Conservation (phyloP, 2,329 filamentous ascomycete species). For the Diaporthe citrichinensis region DNA sequence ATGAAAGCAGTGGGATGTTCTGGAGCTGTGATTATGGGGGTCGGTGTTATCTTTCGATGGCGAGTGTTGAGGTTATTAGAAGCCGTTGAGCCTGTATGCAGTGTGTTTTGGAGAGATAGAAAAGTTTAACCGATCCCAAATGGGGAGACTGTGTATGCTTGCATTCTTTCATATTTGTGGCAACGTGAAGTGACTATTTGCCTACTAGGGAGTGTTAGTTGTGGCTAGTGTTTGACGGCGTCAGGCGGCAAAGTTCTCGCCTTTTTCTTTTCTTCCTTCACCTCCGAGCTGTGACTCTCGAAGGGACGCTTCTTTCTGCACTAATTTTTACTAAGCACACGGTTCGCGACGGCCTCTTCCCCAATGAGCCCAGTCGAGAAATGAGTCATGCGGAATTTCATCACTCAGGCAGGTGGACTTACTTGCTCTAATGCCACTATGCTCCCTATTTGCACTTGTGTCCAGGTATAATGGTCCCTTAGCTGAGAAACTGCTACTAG, state of each 20-base stretch:
- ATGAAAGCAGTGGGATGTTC: background rate
- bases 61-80: background rate
- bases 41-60: background rate
- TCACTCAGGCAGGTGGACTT: background rate
- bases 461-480: background rate
- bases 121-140: no score
- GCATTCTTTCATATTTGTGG: background rate
- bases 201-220: background rate
- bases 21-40: background rate
- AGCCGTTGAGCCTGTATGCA: no score
- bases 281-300: background rate
- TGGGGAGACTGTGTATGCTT: background rate
- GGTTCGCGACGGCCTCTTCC: background rate
- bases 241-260: background rate
- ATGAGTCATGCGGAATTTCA: background rate
- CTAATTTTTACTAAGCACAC: background rate
- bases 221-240: background rate
- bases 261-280: background rate
- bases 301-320: background rate
- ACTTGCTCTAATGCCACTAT: background rate
- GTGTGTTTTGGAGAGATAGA: no score
- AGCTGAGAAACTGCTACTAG: background rate
- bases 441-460: background rate
- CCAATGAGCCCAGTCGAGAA: background rate
- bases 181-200: background rate